These are phyloP conservation scores for Eucalyptus coolabah DNA, from an alignment of 345 rosid genomes.

Conservation along the genomic window DNA sequence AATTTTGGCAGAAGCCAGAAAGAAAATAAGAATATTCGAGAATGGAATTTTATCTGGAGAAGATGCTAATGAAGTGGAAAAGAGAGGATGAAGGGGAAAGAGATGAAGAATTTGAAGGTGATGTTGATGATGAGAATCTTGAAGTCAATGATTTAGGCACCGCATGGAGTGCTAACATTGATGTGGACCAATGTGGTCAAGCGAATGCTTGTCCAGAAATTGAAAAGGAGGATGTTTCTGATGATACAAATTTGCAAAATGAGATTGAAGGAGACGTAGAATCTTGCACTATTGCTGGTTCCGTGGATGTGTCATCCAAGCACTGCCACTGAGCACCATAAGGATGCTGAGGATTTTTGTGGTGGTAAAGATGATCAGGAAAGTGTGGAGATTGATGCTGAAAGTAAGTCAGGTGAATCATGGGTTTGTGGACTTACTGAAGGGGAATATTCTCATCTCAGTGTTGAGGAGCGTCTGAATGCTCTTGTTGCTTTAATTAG, in stretches of 20 bases:
- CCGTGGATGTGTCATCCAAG: conserved; percentile 21
- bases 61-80: conserved; percentile 81
- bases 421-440: conserved; percentile 93
- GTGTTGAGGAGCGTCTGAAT: conserved; percentile 89
- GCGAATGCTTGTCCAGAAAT: conserved; percentile 26
- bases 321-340: conserved; percentile 14
- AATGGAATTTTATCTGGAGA: conserved; percentile 78
- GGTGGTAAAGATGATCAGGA: conserved; percentile 24
- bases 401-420: conserved; percentile 63
- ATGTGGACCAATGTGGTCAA: conserved; percentile 20
- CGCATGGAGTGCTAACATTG: conserved; percentile 33
- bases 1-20: conserved; percentile 80
- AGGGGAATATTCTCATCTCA: conserved; percentile 88
- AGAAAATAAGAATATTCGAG: conserved; percentile 81
- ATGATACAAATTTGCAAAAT: conserved; percentile 14
- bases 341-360: conserved; percentile 13
- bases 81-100: conserved; percentile 36
- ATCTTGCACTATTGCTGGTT: conserved; percentile 23
- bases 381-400: conserved; percentile 67
- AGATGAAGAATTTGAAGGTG: too few species aligned
- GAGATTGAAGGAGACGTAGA: conserved; percentile 28
- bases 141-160: conserved; percentile 78
- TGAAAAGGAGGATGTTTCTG: conserved; percentile 19
- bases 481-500: conserved; percentile 79
- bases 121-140: conserved; percentile 36